A percentile compares a stretch with the other conserved stretches of the same genome.
phyloP scores from a whole-genome alignment of 2,329 filamentous ascomycete species.

The Curvularia spicifera region DNA sequence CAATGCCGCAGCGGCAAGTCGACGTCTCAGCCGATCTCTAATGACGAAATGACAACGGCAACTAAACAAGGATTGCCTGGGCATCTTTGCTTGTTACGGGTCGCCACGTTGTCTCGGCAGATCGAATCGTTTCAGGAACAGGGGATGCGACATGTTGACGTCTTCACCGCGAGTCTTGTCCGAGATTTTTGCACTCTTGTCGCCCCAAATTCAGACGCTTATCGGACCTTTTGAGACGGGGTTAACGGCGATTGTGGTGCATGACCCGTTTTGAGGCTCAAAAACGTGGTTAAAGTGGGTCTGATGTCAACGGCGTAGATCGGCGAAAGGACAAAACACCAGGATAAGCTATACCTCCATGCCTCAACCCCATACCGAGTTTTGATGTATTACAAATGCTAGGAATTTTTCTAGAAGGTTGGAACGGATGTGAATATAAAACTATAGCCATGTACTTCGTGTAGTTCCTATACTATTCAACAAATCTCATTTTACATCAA shows the following conservation, averaged over 20 bases:
- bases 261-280: conserved; percentile 14
- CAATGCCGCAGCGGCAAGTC: conserved; percentile 1
- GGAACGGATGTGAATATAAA: conserved; percentile 2
- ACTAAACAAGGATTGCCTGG: conserved; percentile 3
- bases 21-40: conserved; percentile 7
- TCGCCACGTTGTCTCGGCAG: conserved; percentile 9
- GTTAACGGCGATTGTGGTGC: conserved; percentile 11
- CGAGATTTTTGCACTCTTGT: conserved; percentile 16
- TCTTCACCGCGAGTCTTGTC: conserved; percentile 15
- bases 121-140: conserved; percentile 6
- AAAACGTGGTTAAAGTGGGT: conserved; percentile 25
- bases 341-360: conserved; percentile 14
- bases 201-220: conserved; percentile 6
- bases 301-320: conserved; percentile 26
- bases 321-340: conserved; percentile 35
- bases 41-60: conserved; percentile 15
- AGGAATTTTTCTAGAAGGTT: conserved; percentile 10
- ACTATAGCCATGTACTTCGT: background rate
- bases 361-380: conserved; percentile 14
- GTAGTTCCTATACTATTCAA: background rate
- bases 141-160: conserved; percentile 7
- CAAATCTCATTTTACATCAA: background rate
- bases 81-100: conserved; percentile 3
- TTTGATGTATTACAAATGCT: conserved; percentile 32
- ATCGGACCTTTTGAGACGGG: conserved; percentile 8